Evolutionary conservation across 1,284 basidiomycete species (phyloP).

Genomic region (Neonothopanus nambi): DNA sequence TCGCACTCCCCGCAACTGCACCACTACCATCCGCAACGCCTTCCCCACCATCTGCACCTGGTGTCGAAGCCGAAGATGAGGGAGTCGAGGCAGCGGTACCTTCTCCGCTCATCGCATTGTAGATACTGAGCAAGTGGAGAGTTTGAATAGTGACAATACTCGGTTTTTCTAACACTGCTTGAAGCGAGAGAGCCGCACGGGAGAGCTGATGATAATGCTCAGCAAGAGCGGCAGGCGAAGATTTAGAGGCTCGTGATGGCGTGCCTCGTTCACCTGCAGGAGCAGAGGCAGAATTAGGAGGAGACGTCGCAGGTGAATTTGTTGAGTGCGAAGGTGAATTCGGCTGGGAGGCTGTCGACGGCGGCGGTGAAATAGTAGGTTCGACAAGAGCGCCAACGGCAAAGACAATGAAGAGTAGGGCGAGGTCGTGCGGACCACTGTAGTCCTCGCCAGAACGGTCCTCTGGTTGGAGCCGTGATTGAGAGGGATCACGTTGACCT

Average conservation of each 20-base stretch:
- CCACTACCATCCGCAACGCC: conserved; percentile 11
- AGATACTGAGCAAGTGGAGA: conserved; percentile 57
- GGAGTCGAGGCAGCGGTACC: neutral
- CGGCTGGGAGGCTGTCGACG: conserved; percentile 5
- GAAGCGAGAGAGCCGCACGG: conserved; percentile 57
- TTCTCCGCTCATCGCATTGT: conserved; percentile 47
- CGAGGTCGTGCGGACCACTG: conserved; percentile 50
- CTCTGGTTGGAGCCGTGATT: conserved; percentile 8
- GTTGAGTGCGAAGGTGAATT: neutral
- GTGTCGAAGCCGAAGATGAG: neutral
- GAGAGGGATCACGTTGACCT: conserved; percentile 1
- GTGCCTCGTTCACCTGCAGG: no score
- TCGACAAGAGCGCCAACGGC: conserved; percentile 59
- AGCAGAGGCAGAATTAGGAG: neutral
- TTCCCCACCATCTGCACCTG: conserved; percentile 27
- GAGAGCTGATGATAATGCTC: conserved; percentile 66
- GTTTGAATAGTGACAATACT: conserved; percentile 65
- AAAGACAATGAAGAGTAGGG: conserved; percentile 63
- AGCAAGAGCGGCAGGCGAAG: conserved; percentile 31
- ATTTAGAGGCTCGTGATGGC: neutral
- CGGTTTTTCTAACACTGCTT: conserved; percentile 65
- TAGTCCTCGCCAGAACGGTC: conserved; percentile 33
- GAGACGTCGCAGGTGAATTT: neutral
- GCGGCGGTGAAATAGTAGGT: conserved; percentile 27
- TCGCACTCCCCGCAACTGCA: conserved; percentile 15